A percentile compares a stretch with the other conserved stretches of the same genome.
phyloP scores from a whole-genome alignment of 225 moss, liverwort and hornwort genomes.

The Marchantia polymorpha region DNA sequence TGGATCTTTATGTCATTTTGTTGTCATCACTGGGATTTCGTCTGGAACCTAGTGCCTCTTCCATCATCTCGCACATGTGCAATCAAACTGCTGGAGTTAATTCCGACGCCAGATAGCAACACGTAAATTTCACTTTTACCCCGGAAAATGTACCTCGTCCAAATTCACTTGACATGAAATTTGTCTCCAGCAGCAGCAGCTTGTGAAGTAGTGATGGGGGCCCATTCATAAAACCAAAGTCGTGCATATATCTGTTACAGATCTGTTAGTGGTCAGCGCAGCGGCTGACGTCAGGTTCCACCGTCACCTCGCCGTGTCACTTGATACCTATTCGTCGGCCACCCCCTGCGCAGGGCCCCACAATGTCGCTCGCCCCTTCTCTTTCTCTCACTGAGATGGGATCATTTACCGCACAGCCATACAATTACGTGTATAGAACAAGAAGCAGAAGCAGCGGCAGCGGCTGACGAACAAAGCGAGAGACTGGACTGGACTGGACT shows the following conservation, averaged over 20 bases:
- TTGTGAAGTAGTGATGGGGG: not conserved
- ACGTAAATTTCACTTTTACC: not conserved
- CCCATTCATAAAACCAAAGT: not conserved
- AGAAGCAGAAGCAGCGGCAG: not conserved
- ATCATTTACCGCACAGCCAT: not conserved
- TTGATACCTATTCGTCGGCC: slow-evolving; percentile 1
- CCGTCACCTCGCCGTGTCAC: not conserved
- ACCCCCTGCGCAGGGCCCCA: slow-evolving; percentile 2
- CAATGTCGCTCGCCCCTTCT: not conserved
- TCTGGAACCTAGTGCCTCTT: not conserved
- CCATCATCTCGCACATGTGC: not conserved
- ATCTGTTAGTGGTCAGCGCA: slow-evolving; percentile 12
- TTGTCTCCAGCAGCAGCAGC: not conserved
- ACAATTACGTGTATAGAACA: not conserved
- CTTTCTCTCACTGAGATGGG: not conserved
- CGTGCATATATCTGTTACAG: slow-evolving; percentile 4
- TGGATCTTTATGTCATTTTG: not conserved
- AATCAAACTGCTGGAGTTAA: not conserved
- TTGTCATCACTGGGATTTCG: not conserved
- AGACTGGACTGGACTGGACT: not conserved
- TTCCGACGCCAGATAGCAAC: not conserved
- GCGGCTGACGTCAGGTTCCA: not conserved
- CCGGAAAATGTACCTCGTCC: not conserved
- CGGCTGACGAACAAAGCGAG: not conserved
- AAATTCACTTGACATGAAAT: not conserved